Evolutionary conservation across 108 stramenopile species (phyloP).

Genomic region (Aurantiochytrium sp.): DNA sequence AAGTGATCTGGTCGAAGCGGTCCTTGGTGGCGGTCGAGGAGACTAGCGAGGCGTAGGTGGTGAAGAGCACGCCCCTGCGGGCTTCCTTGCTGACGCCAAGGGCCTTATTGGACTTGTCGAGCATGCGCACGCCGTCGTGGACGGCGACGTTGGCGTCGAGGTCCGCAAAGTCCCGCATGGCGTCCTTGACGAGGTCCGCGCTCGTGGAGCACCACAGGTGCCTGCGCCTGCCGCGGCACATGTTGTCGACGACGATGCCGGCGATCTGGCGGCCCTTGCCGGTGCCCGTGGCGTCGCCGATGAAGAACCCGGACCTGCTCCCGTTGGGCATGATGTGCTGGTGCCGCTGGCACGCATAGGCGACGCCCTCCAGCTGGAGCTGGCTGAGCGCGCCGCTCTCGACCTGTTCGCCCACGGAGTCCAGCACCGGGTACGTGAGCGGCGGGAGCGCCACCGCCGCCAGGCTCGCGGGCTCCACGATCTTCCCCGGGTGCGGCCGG

Average conservation of each 20-base stretch:
- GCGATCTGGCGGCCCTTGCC: conserved; percentile 71
- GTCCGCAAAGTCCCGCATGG: conserved; percentile 56
- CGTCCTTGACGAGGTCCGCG: conserved; percentile 59
- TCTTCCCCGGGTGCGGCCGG: not conserved
- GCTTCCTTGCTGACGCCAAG: conserved; percentile 34
- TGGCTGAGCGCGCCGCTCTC: conserved; percentile 41
- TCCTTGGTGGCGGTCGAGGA: not conserved
- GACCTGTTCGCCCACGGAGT: not conserved
- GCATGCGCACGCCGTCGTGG: conserved; percentile 48
- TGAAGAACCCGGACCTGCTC: conserved; percentile 63
- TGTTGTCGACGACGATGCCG: conserved; percentile 50
- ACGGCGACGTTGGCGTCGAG: conserved; percentile 50
- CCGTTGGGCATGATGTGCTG: conserved; percentile 38
- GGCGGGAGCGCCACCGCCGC: conserved; percentile 17
- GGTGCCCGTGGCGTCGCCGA: conserved; percentile 79
- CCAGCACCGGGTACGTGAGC: not conserved
- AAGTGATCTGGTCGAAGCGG: conserved; percentile 65
- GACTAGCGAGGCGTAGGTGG: conserved; percentile 61
- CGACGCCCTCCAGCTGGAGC: conserved; percentile 63
- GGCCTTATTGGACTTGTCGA: conserved; percentile 34
- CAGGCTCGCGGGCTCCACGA: not conserved
- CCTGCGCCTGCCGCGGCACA: conserved; percentile 48
- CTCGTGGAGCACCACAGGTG: conserved; percentile 66
- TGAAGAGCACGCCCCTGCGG: conserved; percentile 48
- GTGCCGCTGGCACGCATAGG: conserved; percentile 54